phyloP scores from a whole-genome alignment of 441 rosid genomes.

The Croton setiger region DNA sequence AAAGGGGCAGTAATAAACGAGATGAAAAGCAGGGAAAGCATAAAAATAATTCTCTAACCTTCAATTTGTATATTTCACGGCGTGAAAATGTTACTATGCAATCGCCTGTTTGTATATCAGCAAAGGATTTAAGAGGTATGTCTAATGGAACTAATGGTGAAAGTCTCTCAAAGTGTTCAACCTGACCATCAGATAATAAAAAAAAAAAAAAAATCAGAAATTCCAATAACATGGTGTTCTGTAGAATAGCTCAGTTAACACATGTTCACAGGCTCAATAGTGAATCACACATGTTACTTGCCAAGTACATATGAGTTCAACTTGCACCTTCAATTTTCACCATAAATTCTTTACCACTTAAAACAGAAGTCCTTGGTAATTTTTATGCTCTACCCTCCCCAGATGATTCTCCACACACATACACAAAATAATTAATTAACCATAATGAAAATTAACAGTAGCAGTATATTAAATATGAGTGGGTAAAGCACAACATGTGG shows the following conservation, averaged over 20 bases:
- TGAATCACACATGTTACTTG: not conserved
- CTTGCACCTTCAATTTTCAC: not conserved
- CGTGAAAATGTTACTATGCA: slow-evolving; percentile 89
- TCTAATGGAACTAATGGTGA: slow-evolving; percentile 70
- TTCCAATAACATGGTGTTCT: not conserved
- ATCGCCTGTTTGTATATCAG: slow-evolving; percentile 65
- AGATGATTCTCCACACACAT: not conserved
- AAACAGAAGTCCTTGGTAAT: not conserved
- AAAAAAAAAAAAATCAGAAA: slow-evolving; percentile 16
- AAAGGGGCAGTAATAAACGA: not conserved
- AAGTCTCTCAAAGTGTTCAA: slow-evolving; percentile 71
- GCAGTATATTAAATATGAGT: not conserved
- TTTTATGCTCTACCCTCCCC: not conserved
- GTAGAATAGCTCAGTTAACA: not conserved
- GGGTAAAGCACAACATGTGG: not conserved
- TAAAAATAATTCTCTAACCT: slow-evolving; percentile 44
- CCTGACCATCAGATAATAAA: slow-evolving; percentile 37
- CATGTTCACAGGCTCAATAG: not conserved
- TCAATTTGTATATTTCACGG: slow-evolving; percentile 50
- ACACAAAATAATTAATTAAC: not conserved
- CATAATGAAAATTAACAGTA: not conserved
- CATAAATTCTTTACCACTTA: not conserved
- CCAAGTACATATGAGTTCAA: too few species aligned
- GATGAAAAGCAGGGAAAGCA: slow-evolving; percentile 7
- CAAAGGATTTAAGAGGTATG: slow-evolving; percentile 60